Evolutionary conservation across 306 rosid genomes (phyloP), one percentile per base, ranked within the genome.

Genomic region (Vachellia pachyceras): DNA sequence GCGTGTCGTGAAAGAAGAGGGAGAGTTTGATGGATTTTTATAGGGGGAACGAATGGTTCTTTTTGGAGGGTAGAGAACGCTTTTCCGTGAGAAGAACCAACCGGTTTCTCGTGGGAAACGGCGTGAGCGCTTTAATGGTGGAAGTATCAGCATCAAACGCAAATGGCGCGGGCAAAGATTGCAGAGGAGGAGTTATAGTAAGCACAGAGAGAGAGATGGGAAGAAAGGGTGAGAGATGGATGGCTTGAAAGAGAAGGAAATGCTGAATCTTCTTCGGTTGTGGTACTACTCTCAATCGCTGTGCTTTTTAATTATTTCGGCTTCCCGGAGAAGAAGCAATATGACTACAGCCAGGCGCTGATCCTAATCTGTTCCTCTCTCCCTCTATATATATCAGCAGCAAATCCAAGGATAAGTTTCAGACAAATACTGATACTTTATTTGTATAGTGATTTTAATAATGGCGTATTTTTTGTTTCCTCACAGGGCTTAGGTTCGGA

Each of bases 231-330:
- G 69, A 69, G 17, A 79, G 10, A 35, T 10, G 1, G 49, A 6
- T 68, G 83, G 93, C 97, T 88, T 93, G 90, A 85, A 79, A 81
- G 79, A 77, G 89, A 95, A 93, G 97, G 89, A 73, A 84, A 75
- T n/a, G 39, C 18, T 75, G 79, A 79, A 69, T 72, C 86, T 84
- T 72, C 83, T 81, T 60, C 6, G 3, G 66, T 33, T 2, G 60
- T 8, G 12, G 8, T 72, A 40, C 35, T 10, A 10, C 69, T 45
- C 60, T 82, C 80, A 57, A 69, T 64, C 76, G 36, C 22, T 61
- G 54, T 63, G 29, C 85, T 71, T 84, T 80, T 63, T 77, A 72
- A 12, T 79, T 39, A 52, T n/a, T 72, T 40, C 86, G 90, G 97
- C 98, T 94, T 94, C 90, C 76, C 47, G 70, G 82, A 79, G 89